These are phyloP conservation scores for Drosera spatulata DNA, from an alignment of 179 eudicot species.

Conservation along the genomic window DNA sequence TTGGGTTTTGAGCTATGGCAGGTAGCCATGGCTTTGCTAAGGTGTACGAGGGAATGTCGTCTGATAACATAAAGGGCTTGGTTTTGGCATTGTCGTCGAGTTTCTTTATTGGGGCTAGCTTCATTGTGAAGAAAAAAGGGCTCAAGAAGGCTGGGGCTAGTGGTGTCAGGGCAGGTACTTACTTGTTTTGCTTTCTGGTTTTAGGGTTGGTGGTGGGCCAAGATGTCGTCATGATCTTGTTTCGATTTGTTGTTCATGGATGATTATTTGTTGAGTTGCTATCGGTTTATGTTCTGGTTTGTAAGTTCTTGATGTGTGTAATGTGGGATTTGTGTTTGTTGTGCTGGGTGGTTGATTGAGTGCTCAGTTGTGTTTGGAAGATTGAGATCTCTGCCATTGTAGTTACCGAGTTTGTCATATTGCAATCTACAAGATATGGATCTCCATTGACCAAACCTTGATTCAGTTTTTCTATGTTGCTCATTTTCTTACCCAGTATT, in stretches of 20 bases:
- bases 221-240: no score
- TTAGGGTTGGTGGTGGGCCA: no score
- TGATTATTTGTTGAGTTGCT: background rate
- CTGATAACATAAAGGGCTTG: slow-evolving; percentile 38
- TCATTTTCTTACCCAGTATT: no score
- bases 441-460: no score
- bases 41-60: slow-evolving; percentile 29
- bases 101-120: slow-evolving; percentile 40
- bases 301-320: background rate
- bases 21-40: background rate
- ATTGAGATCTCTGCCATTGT: background rate
- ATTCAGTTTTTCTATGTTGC: no score
- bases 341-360: background rate
- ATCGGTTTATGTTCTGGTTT: background rate
- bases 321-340: background rate
- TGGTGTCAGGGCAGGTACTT: slow-evolving; percentile 36
- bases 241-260: background rate
- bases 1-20: background rate
- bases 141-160: slow-evolving; percentile 31
- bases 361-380: background rate
- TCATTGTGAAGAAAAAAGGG: slow-evolving; percentile 42
- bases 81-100: slow-evolving; percentile 4
- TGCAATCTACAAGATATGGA: background rate
- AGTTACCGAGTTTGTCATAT: background rate
- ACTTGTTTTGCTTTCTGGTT: background rate